These are phyloP conservation scores for Ceratocystis huliohia DNA, from an alignment of 2,329 filamentous ascomycete genomes.

Conservation along the genomic window DNA sequence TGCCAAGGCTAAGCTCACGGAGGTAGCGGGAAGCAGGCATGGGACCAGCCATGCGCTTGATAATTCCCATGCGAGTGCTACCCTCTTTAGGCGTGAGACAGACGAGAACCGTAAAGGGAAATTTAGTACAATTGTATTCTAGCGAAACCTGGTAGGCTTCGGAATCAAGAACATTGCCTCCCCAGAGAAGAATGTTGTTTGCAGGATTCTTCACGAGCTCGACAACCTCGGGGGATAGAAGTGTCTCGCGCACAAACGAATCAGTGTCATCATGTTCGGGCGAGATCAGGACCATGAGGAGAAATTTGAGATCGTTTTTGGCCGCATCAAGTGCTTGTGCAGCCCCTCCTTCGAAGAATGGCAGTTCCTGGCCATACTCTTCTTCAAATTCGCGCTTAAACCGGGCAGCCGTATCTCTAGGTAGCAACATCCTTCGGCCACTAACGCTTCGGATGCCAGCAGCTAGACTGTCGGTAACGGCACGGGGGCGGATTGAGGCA, in stretches of 20 bases:
- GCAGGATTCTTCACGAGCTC: conserved; percentile 59
- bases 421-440: conserved; percentile 63
- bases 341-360: conserved; percentile 79
- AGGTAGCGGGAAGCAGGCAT: conserved; percentile 59
- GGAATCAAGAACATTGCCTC: conserved; percentile 79
- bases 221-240: conserved; percentile 62
- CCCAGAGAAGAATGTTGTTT: conserved; percentile 82
- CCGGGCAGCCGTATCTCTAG: conserved; percentile 73
- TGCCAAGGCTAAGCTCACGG: conserved; percentile 58
- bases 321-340: conserved; percentile 82
- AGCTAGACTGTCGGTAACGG: conserved; percentile 41
- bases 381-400: conserved; percentile 93
- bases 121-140: conserved; percentile 80
- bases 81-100: conserved; percentile 78
- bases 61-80: conserved; percentile 77
- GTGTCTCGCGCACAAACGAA: conserved; percentile 66
- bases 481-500: conserved; percentile 44
- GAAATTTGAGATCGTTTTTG: conserved; percentile 81
- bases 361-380: conserved; percentile 64
- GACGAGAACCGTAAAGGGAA: conserved; percentile 76
- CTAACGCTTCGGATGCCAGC: conserved; percentile 46
- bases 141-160: conserved; percentile 90
- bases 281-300: conserved; percentile 77
- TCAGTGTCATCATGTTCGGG: conserved; percentile 90
- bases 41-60: conserved; percentile 64